Evolutionary conservation across 2,329 filamentous ascomycete genomes (phyloP), one percentile per base, ranked within the genome.

Genomic region (Aspergillus sp.): DNA sequence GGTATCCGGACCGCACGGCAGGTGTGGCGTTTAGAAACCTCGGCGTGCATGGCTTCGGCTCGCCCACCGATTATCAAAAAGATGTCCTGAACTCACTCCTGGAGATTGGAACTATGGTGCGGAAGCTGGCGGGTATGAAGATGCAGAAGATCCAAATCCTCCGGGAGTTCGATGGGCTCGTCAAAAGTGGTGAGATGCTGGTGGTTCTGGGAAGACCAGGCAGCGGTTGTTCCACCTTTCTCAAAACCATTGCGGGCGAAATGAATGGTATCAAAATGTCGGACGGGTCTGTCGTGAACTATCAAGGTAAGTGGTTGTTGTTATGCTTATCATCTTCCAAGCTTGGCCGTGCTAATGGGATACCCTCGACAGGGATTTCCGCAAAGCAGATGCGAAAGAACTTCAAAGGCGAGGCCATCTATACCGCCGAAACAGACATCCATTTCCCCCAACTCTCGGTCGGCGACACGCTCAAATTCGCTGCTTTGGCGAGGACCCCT

Each of bases 391-490:
- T 94, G 88, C 53, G 46, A 11, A 58, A 82, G 9, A 78, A 79
- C n/a, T 91, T 93, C 74, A 86, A 88, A 23, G 90, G 90, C 58
- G 90, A 95, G 72, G 88, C 88, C 56, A 92, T 94, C 68, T 94
- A 94, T 74, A 91, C 88, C 0, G 88, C 88, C 54, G 89, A 93
- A 70, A 86, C 89, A 31, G 91, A 95, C 67, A 86, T 89, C 4
- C 89, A 93, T 72, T 93, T 93, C 68, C 88, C 89, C 17, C 83
- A 87, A 75, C 73, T 94, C 62, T 86, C 83, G 1, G 89, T 93
- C 38, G 88, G 88, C 48, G 87, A 93, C 62, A 94, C 89, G 1
- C 78, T 93, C 43, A 86, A 84, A 50, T 93, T 93, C 57, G 89
- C 89, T 16, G 88, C 89, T 3, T 78, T 82, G 16, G 87, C 88